phyloP scores from a whole-genome alignment of 768 basidiomycete species.

The Boletus huronensis region DNA sequence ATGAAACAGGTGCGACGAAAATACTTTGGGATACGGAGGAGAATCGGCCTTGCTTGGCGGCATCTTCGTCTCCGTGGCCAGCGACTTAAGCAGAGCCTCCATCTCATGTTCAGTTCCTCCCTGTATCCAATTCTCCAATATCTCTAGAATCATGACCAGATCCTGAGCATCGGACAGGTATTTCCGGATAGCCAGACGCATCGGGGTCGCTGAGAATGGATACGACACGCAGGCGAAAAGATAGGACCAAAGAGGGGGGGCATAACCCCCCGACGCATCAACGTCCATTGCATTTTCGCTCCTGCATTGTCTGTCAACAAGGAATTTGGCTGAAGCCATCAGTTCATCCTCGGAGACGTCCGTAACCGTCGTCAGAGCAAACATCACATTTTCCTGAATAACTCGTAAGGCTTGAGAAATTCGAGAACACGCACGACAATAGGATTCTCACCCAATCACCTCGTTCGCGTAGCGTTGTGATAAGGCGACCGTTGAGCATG shows the following conservation, averaged over 20 bases:
- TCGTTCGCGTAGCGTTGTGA: conserved; percentile 48
- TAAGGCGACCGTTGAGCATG: conserved; percentile 60
- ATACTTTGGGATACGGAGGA: conserved; percentile 37
- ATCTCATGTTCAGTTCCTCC: conserved; percentile 26
- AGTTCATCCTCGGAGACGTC: conserved; percentile 69
- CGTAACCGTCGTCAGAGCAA: conserved; percentile 50
- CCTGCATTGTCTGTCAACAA: conserved; percentile 39
- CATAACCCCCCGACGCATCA: conserved; percentile 28
- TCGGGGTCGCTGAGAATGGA: conserved; percentile 35
- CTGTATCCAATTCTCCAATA: conserved; percentile 40
- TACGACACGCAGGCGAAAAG: conserved; percentile 41
- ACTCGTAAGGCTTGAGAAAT: not conserved
- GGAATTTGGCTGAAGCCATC: conserved; percentile 46
- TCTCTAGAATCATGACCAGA: conserved; percentile 35
- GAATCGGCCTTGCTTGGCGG: conserved; percentile 19
- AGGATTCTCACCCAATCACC: conserved; percentile 62
- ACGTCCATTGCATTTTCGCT: conserved; percentile 34
- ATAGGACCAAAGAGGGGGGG: conserved; percentile 36
- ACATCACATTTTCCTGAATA: conserved; percentile 38
- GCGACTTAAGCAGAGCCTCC: conserved; percentile 21
- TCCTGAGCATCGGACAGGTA: conserved; percentile 39
- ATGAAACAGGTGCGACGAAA: conserved; percentile 32
- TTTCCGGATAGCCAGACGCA: conserved; percentile 44
- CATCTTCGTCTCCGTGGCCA: conserved; percentile 7
- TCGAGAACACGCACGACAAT: not conserved